Conservation (phyloP, 495 filamentous ascomycete species). For the Tuber calosporum region DNA sequence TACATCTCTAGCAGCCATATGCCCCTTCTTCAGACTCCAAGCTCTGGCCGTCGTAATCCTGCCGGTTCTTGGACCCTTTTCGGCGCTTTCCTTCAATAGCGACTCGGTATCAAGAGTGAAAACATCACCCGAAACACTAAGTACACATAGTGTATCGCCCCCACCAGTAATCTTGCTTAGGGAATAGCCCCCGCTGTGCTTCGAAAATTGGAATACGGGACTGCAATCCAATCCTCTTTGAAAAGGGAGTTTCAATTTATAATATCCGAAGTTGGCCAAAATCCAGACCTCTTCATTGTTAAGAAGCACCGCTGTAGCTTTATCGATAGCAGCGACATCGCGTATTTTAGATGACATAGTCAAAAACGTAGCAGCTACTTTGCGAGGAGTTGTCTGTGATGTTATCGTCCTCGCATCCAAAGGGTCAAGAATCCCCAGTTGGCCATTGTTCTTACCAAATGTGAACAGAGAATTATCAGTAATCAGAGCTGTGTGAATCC, state of each 20-base stretch:
- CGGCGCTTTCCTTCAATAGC: slow-evolving; percentile 28
- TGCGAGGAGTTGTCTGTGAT: slow-evolving; percentile 69
- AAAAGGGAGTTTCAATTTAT: slow-evolving; percentile 71
- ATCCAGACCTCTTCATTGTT: slow-evolving; percentile 84
- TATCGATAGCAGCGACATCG: slow-evolving; percentile 81
- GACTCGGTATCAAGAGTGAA: slow-evolving; percentile 66
- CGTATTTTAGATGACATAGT: slow-evolving; percentile 56
- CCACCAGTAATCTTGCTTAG: slow-evolving; percentile 62
- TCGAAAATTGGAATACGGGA: slow-evolving; percentile 26
- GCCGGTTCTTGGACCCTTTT: slow-evolving; percentile 69
- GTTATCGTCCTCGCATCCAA: slow-evolving; percentile 78
- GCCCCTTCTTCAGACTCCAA: slow-evolving; percentile 71
- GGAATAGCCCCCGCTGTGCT: not conserved
- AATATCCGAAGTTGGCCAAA: slow-evolving; percentile 88
- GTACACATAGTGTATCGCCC: slow-evolving; percentile 80
- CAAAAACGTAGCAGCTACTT: slow-evolving; percentile 80
- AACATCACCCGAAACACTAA: slow-evolving; percentile 74
- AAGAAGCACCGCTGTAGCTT: slow-evolving; percentile 76
- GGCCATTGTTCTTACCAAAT: slow-evolving; percentile 93
- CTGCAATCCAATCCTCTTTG: slow-evolving; percentile 52
- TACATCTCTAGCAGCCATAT: slow-evolving; percentile 80
- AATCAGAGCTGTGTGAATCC: slow-evolving; percentile 84
- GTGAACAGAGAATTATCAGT: slow-evolving; percentile 76
- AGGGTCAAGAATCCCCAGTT: slow-evolving; percentile 87
- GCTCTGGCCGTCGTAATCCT: slow-evolving; percentile 61